These are phyloP conservation scores for Starmera stellimalicola DNA, from an alignment of 1,139 yeast genomes.

Conservation along the genomic window DNA sequence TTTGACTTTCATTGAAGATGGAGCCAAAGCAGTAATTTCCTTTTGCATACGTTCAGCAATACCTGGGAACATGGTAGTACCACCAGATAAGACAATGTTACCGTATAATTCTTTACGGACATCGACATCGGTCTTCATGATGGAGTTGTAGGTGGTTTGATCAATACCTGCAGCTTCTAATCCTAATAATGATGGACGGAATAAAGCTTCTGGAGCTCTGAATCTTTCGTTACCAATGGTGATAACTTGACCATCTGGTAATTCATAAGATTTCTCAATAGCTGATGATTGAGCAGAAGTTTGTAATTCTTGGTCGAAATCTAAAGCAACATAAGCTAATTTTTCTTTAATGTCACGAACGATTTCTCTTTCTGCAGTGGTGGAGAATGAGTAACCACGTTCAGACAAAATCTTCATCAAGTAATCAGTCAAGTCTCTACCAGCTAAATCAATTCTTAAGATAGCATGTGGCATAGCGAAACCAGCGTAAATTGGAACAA, in stretches of 20 bases:
- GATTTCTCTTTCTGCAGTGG: slow-evolving; percentile 99
- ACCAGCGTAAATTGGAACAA: slow-evolving; percentile 99
- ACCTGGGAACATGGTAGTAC: slow-evolving; percentile 99
- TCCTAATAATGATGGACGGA: slow-evolving; percentile 97
- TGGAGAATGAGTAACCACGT: slow-evolving; percentile 98
- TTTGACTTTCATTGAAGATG: slow-evolving; percentile 99
- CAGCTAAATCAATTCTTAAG: slow-evolving; percentile 97
- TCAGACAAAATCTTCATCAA: slow-evolving; percentile 96
- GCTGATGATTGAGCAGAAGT: slow-evolving; percentile 98
- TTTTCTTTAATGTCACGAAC: slow-evolving; percentile 99
- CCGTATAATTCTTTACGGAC: slow-evolving; percentile 98
- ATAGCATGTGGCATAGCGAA: slow-evolving; percentile 99
- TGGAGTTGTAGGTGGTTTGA: slow-evolving; percentile 98
- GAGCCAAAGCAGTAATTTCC: slow-evolving; percentile 99
- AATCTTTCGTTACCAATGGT: slow-evolving; percentile 99
- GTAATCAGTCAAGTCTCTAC: slow-evolving; percentile 98
- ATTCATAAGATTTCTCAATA: slow-evolving; percentile 97
- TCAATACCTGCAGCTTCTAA: slow-evolving; percentile 99
- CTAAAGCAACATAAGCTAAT: slow-evolving; percentile 95
- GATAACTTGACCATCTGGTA: slow-evolving; percentile 99
- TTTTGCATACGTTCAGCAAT: slow-evolving; percentile 99
- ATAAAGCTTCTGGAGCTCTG: slow-evolving; percentile 99
- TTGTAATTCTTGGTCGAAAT: slow-evolving; percentile 97
- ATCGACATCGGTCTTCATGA: slow-evolving; percentile 98
- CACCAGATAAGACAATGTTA: slow-evolving; percentile 99